These are phyloP conservation scores for Zalaria obscura DNA, from an alignment of 2,329 filamentous ascomycete genomes.

Conservation along the genomic window DNA sequence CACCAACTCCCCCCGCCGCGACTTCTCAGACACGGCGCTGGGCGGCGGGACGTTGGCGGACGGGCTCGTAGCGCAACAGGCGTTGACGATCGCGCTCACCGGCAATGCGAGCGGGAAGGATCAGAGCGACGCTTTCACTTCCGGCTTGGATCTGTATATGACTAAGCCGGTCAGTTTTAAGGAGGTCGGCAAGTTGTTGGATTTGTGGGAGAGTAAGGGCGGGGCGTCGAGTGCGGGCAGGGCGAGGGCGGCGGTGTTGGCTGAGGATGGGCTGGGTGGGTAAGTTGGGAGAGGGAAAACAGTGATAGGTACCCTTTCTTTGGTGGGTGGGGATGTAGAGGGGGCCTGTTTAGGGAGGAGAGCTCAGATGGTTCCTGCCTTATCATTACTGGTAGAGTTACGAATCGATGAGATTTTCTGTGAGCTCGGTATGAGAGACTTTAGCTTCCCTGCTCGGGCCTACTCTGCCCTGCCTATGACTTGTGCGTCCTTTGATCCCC, in stretches of 20 bases:
- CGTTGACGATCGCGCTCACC: conserved; percentile 11
- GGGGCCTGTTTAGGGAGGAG: too few species aligned
- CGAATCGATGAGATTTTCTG: too few species aligned
- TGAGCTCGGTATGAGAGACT: too few species aligned
- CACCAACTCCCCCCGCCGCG: conserved; percentile 12
- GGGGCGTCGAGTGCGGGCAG: neutral
- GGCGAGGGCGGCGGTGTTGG: neutral
- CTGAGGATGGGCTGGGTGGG: neutral
- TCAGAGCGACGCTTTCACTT: conserved; percentile 14
- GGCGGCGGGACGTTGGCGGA: neutral
- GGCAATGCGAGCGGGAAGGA: conserved; percentile 10
- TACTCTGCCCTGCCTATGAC: too few species aligned
- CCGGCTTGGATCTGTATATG: conserved; percentile 18
- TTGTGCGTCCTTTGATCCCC: too few species aligned
- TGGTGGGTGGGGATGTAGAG: too few species aligned
- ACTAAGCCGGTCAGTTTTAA: conserved; percentile 18
- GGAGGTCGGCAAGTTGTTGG: conserved; percentile 19
- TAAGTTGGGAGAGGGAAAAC: too few species aligned
- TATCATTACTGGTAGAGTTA: too few species aligned
- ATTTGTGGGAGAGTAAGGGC: conserved; percentile 20
- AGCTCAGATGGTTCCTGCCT: too few species aligned
- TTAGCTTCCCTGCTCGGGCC: too few species aligned
- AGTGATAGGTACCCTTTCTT: too few species aligned
- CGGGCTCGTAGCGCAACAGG: conserved; percentile 1
- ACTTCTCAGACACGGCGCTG: neutral